These are phyloP conservation scores for Sporisorium exsertum DNA, from an alignment of 1,284 basidiomycete genomes.

Conservation along the genomic window DNA sequence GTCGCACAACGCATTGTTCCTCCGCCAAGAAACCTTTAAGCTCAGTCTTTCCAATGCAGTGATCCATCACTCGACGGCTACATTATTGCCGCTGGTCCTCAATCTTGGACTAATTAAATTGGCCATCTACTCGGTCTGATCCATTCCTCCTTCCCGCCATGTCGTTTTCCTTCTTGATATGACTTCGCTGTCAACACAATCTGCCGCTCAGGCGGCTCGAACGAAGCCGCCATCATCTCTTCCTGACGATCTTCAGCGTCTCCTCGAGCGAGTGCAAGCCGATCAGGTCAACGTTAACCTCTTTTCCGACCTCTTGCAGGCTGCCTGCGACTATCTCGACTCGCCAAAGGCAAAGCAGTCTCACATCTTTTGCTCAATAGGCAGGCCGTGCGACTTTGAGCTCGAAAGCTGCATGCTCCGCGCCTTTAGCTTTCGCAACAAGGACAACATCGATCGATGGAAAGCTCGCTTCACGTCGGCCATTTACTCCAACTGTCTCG, in stretches of 20 bases:
- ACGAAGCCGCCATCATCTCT: constrained; percentile 26
- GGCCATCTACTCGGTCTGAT: background rate
- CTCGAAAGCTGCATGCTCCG: constrained; percentile 61
- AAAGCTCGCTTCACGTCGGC: constrained; percentile 24
- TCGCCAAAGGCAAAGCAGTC: constrained; percentile 32
- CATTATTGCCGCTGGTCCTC: background rate
- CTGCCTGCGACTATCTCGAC: constrained; percentile 43
- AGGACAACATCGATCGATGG: constrained; percentile 50
- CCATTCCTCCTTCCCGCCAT: constrained; percentile 2
- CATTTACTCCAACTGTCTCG: constrained; percentile 52
- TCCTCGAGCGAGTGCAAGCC: constrained; percentile 26
- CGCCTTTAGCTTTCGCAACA: constrained; percentile 49
- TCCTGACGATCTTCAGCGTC: constrained; percentile 19
- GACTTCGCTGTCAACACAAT: constrained; percentile 13
- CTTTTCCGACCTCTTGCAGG: constrained; percentile 46
- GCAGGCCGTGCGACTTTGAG: constrained; percentile 48
- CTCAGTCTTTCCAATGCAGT: background rate
- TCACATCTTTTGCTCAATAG: constrained; percentile 42
- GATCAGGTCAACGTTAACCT: constrained; percentile 31
- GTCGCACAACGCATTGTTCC: background rate
- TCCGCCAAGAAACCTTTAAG: background rate
- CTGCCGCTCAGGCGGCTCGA: constrained; percentile 17
- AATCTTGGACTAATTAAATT: background rate
- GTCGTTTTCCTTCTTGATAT: constrained; percentile 8
- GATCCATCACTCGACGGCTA: background rate